Base-by-base conservation (phyloP, 768 basidiomycete genomes). In the Phylloporus arenicola region DNA sequence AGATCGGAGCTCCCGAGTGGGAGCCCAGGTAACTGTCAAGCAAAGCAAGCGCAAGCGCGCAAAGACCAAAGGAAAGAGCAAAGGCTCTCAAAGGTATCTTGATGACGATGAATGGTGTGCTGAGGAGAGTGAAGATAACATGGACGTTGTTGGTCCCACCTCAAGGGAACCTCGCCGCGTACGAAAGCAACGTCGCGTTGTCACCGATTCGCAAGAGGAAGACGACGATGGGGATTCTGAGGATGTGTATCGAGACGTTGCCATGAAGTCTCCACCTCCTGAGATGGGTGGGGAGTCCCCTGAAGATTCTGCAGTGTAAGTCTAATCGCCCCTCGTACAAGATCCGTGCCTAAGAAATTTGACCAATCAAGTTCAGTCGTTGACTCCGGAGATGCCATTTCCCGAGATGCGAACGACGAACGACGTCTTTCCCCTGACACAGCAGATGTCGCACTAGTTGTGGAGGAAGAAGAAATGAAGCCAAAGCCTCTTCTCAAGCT, bases 401-500 rank as follows among this genome's bases (percentile, higher is more conserved):
- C 24, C 16, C 35, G 24, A 5, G 53, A 47, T 37, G 2, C 43
- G 22, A 47, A 34, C 11, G 39, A 52, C 22, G 47, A 51, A 43
- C 33, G 30, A 20, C 29, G 24, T 11, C 14, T n/a, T 9, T 33
- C 45, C 17, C 34, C 52, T 9, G 43, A 50, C 30, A 14, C 9
- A 3, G 31, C 43, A 16, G 57, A 59, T 24, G 58, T 77, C 37
- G 71, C 78, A 30, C 64, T 78, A 14, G 77, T 77, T 44, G 57
- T 70, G 24, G 72, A 71, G n/a, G 79, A 82, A 43, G 83, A 84
- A 45, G 84, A 84, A 53, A 71, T 72, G 57, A 90, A 92, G 58
- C 86, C 84, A 12, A 87, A 90, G 59, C 83, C 86, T 6, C 55
- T 76, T 27, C 69, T 90, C 30, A 75, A 79, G 48, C 75, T 92